Conservation (phyloP, 805 yeast genomes). For the Hanseniaspora vineae region DNA sequence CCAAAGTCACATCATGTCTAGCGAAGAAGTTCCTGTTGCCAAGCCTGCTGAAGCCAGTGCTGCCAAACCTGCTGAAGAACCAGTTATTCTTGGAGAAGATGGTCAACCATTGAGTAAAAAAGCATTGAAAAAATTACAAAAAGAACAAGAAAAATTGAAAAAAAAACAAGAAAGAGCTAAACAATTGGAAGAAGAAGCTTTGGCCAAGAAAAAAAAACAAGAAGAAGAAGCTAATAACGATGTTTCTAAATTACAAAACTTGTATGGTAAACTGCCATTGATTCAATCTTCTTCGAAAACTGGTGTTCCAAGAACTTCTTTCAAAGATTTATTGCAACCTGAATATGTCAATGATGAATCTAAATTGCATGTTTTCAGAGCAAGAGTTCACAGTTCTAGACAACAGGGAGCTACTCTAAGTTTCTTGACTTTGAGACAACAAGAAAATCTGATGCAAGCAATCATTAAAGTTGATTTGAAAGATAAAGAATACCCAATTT, state of each 20-base stretch:
- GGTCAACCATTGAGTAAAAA: constrained; percentile 88
- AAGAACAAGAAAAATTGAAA: constrained; percentile 81
- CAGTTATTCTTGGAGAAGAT: constrained; percentile 47
- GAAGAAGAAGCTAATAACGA: constrained; percentile 68
- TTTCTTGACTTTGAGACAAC: constrained; percentile 87
- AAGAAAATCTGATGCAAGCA: constrained; percentile 69
- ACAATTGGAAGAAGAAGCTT: constrained; percentile 58
- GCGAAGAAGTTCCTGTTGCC: not conserved
- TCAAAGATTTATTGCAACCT: constrained; percentile 32
- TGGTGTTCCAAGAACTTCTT: constrained; percentile 48
- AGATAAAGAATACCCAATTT: constrained; percentile 52
- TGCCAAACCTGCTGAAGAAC: constrained; percentile 8
- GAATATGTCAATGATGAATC: constrained; percentile 49
- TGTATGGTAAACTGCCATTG: constrained; percentile 83
- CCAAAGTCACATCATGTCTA: constrained; percentile 5
- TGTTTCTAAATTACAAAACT: constrained; percentile 51
- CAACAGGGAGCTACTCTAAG: constrained; percentile 93
- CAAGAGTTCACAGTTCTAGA: constrained; percentile 86
- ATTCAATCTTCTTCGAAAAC: constrained; percentile 64
- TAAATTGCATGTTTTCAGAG: constrained; percentile 72
- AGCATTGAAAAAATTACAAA: constrained; percentile 88
- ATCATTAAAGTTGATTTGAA: constrained; percentile 44
- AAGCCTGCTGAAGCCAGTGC: constrained; percentile 2
- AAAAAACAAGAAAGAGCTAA: constrained; percentile 91
- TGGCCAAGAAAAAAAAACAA: constrained; percentile 50